Evolutionary conservation across 2,329 filamentous ascomycete genomes (phyloP).

Genomic region (Exserohilum rostratum): DNA sequence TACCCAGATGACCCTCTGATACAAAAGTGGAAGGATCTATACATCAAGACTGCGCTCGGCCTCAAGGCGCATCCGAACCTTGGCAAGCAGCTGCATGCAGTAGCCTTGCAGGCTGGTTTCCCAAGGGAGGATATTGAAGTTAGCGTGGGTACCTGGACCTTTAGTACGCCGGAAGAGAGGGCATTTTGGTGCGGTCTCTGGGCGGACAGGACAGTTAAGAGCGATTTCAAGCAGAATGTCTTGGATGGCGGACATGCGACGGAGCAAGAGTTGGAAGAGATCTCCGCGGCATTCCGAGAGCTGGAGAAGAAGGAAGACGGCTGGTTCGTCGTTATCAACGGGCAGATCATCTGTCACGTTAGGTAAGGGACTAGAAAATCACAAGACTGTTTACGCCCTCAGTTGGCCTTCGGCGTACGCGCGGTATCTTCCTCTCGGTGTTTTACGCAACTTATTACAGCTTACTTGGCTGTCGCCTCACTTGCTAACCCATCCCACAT

Average conservation of each 20-base stretch:
- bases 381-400: neutral
- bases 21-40: constrained; percentile 44
- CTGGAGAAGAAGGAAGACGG: constrained; percentile 53
- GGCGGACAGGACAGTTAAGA: constrained; percentile 46
- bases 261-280: constrained; percentile 48
- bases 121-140: constrained; percentile 47
- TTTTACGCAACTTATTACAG: constrained; percentile 1
- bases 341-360: constrained; percentile 49
- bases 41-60: constrained; percentile 40
- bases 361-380: constrained; percentile 11
- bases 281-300: constrained; percentile 48
- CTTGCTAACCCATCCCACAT: constrained; percentile 15
- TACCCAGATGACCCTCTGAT: constrained; percentile 47
- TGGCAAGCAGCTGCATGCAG: constrained; percentile 43
- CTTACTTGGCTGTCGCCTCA: constrained; percentile 1
- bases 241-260: constrained; percentile 48
- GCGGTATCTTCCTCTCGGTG: neutral
- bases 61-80: constrained; percentile 44
- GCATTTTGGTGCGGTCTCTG: constrained; percentile 50
- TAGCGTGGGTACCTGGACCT: constrained; percentile 52
- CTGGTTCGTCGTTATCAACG: constrained; percentile 51
- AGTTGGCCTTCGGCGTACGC: neutral
- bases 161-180: constrained; percentile 48
- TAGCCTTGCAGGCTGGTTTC: constrained; percentile 50
- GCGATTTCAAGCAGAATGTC: constrained; percentile 45